Evolutionary conservation across 768 basidiomycete species (phyloP).

Genomic region (Naganishia randhawae): DNA sequence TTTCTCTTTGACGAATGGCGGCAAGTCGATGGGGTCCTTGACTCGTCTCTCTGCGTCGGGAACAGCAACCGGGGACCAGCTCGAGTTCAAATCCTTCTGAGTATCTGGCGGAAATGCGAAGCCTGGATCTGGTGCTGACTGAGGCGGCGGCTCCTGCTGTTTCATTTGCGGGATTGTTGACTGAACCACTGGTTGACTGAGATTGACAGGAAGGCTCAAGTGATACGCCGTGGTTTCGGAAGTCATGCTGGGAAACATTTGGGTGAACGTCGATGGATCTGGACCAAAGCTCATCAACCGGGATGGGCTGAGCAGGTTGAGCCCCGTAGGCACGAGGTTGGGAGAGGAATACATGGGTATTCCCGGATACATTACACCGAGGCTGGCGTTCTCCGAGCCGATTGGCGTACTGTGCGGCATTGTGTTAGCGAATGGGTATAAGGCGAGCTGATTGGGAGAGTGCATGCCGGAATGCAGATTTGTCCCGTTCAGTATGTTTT

Average conservation of each 20-base stretch:
- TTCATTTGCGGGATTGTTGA: background rate
- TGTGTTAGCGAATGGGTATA: background rate
- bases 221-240: background rate
- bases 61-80: background rate
- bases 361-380: background rate
- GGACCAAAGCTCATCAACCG: background rate
- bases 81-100: background rate
- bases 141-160: background rate
- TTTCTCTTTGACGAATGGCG: background rate
- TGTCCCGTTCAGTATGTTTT: background rate
- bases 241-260: background rate
- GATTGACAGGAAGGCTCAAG: background rate
- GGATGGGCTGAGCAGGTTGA: constrained; percentile 2
- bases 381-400: background rate
- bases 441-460: background rate
- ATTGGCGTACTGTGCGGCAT: background rate
- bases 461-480: background rate
- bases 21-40: constrained; percentile 1
- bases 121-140: background rate
- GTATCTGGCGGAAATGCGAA: background rate
- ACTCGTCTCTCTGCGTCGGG: background rate
- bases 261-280: background rate
- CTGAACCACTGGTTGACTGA: background rate
- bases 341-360: background rate
- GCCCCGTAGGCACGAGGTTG: background rate